Evolutionary conservation across 441 rosid genomes (phyloP).

Genomic region (Populus hybrid): DNA sequence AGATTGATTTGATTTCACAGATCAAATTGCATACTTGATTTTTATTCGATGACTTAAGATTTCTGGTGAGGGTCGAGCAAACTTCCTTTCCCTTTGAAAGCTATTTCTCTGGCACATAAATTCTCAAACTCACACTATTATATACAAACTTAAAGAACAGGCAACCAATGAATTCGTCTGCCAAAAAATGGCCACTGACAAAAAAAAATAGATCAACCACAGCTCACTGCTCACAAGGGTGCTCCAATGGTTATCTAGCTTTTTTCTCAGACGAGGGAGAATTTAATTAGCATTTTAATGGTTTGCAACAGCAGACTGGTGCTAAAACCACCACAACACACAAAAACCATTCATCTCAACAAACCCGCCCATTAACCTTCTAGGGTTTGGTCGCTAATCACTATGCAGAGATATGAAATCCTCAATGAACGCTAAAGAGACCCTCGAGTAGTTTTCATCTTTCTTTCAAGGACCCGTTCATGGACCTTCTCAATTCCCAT

Average conservation of each 20-base stretch:
- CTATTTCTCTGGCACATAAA: neutral
- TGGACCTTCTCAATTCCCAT: constrained; percentile 55
- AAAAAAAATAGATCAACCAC: neutral
- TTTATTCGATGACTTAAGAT: neutral
- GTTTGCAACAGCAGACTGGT: neutral
- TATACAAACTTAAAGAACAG: neutral
- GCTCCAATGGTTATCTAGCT: neutral
- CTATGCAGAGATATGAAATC: neutral
- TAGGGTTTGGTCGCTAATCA: neutral
- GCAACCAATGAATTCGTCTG: neutral
- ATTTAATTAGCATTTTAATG: constrained; percentile 6
- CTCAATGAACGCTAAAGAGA: neutral
- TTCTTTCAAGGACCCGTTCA: constrained; percentile 61
- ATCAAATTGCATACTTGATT: neutral
- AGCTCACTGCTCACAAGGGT: neutral
- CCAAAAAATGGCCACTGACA: neutral
- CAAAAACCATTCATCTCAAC: constrained; percentile 3
- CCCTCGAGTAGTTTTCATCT: constrained; percentile 35
- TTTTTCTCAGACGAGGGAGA: constrained; percentile 5
- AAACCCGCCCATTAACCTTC: neutral
- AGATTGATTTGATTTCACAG: neutral
- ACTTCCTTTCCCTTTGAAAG: neutral
- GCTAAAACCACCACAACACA: neutral
- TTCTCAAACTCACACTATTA: neutral
- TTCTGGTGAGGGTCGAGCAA: neutral